Evolutionary conservation across 306 rosid genomes (phyloP).

Genomic region (Heteromeles arbutifolia): DNA sequence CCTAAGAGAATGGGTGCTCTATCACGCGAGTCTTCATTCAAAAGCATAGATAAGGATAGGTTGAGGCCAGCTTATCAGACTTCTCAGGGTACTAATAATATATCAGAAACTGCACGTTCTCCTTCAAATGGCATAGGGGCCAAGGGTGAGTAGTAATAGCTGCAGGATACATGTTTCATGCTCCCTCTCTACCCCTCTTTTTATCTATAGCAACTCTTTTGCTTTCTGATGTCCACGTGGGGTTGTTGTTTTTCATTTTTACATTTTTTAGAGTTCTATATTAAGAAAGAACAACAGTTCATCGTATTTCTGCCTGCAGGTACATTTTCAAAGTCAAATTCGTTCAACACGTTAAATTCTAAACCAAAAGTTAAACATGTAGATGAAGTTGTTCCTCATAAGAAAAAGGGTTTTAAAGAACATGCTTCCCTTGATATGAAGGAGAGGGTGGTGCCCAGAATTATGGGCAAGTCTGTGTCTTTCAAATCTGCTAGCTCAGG

Average conservation of each 20-base stretch:
- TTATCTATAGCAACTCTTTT: background rate
- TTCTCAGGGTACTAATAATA: conserved; percentile 28
- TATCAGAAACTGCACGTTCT: conserved; percentile 35
- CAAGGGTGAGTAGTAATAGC: conserved; percentile 38
- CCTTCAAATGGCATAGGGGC: conserved; percentile 32
- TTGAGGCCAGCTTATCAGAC: conserved; percentile 37
- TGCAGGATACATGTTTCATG: background rate
- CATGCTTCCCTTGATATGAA: conserved; percentile 40
- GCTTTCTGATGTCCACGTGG: background rate
- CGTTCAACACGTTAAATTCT: conserved; percentile 51
- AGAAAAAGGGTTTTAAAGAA: conserved; percentile 55
- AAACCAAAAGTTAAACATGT: conserved; percentile 60
- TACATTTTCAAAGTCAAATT: conserved; percentile 59
- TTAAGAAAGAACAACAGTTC: background rate
- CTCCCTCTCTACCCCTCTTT: background rate
- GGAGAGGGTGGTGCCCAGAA: conserved; percentile 41
- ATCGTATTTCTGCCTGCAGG: conserved; percentile 39
- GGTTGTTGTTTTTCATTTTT: background rate
- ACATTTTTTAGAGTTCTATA: background rate
- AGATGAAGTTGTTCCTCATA: conserved; percentile 58
- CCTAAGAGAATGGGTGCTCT: conserved; percentile 41
- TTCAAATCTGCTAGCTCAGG: conserved; percentile 50
- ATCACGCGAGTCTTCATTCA: conserved; percentile 62
- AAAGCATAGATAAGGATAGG: conserved; percentile 56
- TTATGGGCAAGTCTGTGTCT: conserved; percentile 57